phyloP scores from a whole-genome alignment of 2,329 filamentous ascomycete species.

The Trichoderma simmonsii region DNA sequence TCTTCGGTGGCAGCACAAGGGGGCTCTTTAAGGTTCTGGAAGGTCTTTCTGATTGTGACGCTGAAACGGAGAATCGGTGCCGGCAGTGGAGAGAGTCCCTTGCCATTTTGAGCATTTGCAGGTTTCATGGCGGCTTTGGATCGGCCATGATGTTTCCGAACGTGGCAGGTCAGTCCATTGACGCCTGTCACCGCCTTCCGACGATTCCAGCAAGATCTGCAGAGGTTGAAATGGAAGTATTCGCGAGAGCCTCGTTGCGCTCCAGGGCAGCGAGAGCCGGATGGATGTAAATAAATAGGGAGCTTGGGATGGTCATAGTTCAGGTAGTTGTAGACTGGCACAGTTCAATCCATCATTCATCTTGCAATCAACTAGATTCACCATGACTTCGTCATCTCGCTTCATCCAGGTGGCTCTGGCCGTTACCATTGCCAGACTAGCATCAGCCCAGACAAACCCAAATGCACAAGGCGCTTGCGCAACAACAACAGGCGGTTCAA shows the following conservation, averaged over 20 bases:
- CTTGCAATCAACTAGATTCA: not conserved
- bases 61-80: not conserved
- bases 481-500: not conserved
- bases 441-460: not conserved
- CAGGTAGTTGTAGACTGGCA: not conserved
- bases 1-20: not conserved
- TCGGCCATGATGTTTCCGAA: not conserved
- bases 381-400: not conserved
- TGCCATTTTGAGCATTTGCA: not conserved
- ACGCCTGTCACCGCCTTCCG: not conserved
- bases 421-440: not conserved
- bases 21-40: not conserved
- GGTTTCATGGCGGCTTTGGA: not conserved
- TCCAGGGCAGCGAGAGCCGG: not conserved
- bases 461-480: not conserved
- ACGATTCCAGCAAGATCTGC: not conserved
- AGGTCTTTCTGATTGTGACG: not conserved
- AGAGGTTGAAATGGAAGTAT: not conserved
- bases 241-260: not conserved
- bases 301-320: not conserved
- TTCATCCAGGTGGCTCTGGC: not conserved
- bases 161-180: not conserved
- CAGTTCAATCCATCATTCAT: not conserved
- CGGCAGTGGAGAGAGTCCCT: not conserved
- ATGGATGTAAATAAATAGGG: not conserved